Evolutionary conservation across 768 basidiomycete genomes (phyloP).

Genomic region (Paxillus rubicundulus): DNA sequence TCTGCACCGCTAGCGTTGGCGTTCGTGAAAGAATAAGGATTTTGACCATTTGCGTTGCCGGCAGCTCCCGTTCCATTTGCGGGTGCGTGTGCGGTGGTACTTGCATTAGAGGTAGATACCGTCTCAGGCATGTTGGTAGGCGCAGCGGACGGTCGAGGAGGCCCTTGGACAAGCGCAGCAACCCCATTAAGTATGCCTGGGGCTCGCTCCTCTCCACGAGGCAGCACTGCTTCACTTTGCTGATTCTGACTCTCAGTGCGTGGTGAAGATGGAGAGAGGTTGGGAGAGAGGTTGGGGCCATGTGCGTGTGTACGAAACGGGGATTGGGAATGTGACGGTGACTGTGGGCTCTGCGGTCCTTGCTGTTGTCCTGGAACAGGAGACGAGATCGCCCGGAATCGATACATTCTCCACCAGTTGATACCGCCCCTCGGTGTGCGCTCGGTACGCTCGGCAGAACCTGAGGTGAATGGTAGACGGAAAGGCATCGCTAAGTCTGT

Average conservation of each 20-base stretch:
- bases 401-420: constrained; percentile 82
- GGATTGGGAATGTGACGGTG: constrained; percentile 26
- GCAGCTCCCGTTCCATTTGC: neutral
- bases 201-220: constrained; percentile 13
- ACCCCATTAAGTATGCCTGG: constrained; percentile 17
- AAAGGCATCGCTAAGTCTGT: constrained; percentile 29
- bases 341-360: constrained; percentile 14
- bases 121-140: constrained; percentile 16
- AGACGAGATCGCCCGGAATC: constrained; percentile 70
- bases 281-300: constrained; percentile 20
- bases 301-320: constrained; percentile 16
- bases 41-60: constrained; percentile 5
- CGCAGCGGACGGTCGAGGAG: constrained; percentile 9
- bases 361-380: constrained; percentile 25
- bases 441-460: constrained; percentile 36
- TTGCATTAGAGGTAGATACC: constrained; percentile 10
- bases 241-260: constrained; percentile 13
- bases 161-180: constrained; percentile 6
- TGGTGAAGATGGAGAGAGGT: constrained; percentile 11
- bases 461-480: constrained; percentile 26
- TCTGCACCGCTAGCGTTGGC: constrained; percentile 19
- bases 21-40: constrained; percentile 14
- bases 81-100: constrained; percentile 3
- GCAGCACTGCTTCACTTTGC: constrained; percentile 19
- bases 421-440: constrained; percentile 45